Evolutionary conservation across 257 asterid species (phyloP), one percentile per base, ranked within the genome.

Genomic region (Euphrasia confusa): DNA sequence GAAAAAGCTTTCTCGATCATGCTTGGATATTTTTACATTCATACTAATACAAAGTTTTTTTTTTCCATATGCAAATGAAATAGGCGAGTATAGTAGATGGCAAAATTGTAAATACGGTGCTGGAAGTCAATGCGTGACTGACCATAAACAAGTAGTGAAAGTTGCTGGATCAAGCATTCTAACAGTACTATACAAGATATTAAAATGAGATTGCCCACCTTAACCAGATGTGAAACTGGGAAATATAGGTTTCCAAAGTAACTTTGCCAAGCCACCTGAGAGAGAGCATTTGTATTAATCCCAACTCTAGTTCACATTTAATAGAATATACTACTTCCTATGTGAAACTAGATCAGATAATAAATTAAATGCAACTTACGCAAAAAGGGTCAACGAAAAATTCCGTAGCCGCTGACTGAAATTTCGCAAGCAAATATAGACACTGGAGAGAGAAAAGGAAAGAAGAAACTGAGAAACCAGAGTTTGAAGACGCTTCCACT

Each of bases 151-250:
- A 11, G 27, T 33, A 42, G 13, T 33, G 27, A 33, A 58, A 37
- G 48, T 10, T 45, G 35, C 53, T 53, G 21, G 10, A 10, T 17
- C 28, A 18, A 54, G 30, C 14, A 63, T 53, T 68, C 30, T n/a
- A 42, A 28, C 5, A 30, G 33, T 30, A 37, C 7, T 45, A 58
- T 2, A 54, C 14, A 21, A 57, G 57, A 60, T n/a, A 42, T 26
- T 50, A 11, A 15, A 27, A 39, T 15, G 33, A 33, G 37, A 39
- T 30, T 30, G 70, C 77, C 21, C 30, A 84, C 99, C 99, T 89
- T 81, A 92, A 84, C 99, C 99, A 92, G 68, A 92, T 92, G 80
- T 92, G 99, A 72, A 92, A 92, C 89, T 92, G 99, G 61, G 99
- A 92, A 72, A 89, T 92, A 58, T 92, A 89, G 14, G 99, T 92